phyloP scores from a whole-genome alignment of 495 filamentous ascomycete species.

The Thozetella sp. region DNA sequence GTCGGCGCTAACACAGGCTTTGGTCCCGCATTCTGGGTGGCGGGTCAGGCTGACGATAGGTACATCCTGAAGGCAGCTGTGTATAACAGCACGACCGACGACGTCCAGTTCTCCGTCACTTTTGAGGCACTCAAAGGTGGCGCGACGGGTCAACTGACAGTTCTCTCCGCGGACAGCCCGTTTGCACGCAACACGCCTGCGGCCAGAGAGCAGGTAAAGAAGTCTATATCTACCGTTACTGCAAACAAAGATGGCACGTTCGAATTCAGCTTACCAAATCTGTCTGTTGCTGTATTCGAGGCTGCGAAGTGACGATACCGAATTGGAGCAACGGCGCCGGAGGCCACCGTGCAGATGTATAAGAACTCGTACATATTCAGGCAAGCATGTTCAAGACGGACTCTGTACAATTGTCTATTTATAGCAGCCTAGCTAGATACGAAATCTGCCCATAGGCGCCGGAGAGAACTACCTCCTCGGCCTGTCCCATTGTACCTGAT shows the following conservation, averaged over 20 bases:
- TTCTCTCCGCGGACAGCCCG: constrained; percentile 53
- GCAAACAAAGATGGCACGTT: constrained; percentile 47
- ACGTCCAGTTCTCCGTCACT: constrained; percentile 47
- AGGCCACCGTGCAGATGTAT: too few species aligned
- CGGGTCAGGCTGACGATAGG: constrained; percentile 33
- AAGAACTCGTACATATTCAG: too few species aligned
- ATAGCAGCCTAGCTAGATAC: too few species aligned
- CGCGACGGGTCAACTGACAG: constrained; percentile 53
- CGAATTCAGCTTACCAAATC: constrained; percentile 45
- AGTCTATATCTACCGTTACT: constrained; percentile 38
- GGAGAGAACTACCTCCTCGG: too few species aligned
- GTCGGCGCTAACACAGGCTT: constrained; percentile 41
- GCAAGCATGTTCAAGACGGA: too few species aligned
- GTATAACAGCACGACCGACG: constrained; percentile 60
- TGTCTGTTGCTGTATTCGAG: constrained; percentile 56
- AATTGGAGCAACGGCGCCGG: too few species aligned
- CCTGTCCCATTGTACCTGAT: too few species aligned
- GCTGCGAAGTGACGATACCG: too few species aligned
- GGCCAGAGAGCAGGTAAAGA: constrained; percentile 36
- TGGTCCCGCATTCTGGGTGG: constrained; percentile 63
- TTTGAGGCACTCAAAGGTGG: constrained; percentile 55
- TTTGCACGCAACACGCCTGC: constrained; percentile 37
- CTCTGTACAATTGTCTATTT: too few species aligned
- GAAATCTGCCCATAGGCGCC: too few species aligned
- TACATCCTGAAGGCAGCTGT: constrained; percentile 64